Base-by-base conservation (phyloP, 306 rosid species). In the Neltuma alba region DNA sequence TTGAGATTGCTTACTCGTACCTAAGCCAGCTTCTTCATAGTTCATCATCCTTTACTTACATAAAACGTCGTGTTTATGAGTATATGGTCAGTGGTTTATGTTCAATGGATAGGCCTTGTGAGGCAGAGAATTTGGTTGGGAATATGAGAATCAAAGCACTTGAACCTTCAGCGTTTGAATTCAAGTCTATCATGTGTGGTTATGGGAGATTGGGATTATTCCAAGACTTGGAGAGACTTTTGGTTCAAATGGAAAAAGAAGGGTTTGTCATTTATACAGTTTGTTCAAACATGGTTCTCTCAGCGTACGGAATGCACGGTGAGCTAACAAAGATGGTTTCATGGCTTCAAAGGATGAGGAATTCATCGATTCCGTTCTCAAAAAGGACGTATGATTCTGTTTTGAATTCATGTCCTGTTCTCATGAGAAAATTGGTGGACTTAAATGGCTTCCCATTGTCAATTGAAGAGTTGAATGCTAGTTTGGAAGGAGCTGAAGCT, bases 361-460 rank as follows among this genome's bases (percentile, higher is more conserved):
- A 31, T 25, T 84, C 70, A 0, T 25, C 73, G 8, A 77, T 87
- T 78, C 88, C 90, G 4, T 91, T 88, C 83, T 91, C 95, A 0
- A n/a, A 87, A 1, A 89, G 98, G 83, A 92, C 97, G 2, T 94
- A 78, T 41, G 91, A 88, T 79, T 84, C 89, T 0, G 97, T 91
- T n/a, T 67, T 87, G 9, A 94, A 92, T 73, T 88, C 89, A 2
- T 94, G 92, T 72, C 88, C 93, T 0, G 81, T 42, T 1, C 52
- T 91, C 18, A 83, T 84, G 82, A 58, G 70, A 23, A 88, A 81
- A 89, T 83, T 83, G 64, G 82, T 62, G 77, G 88, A 82, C 30
- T 54, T 70, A 79, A 33, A 33, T 33, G 73, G 28, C 23, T 50
- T 87, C 57, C 89, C 91, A 1, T 74, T 91, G 75, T 88, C 89